A percentile compares a stretch with the other conserved stretches of the same genome.
phyloP scores from a whole-genome alignment of 306 rosid genomes.

The Prunus dulcis region DNA sequence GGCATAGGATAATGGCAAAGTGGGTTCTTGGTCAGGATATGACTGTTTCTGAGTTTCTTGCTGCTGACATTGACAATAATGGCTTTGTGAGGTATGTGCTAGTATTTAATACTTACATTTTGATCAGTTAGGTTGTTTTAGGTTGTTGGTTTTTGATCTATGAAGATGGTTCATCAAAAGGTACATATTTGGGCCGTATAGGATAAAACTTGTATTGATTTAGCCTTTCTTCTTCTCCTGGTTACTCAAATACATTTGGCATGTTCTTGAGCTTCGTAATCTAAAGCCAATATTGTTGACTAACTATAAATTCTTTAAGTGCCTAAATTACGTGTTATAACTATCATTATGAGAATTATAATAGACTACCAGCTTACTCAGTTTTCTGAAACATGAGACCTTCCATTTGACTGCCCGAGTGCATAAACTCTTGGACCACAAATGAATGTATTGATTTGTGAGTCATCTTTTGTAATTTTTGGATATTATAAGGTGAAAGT shows the following conservation, averaged over 20 bases:
- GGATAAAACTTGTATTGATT: neutral
- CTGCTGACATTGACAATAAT: constrained; percentile 91
- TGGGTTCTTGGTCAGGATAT: constrained; percentile 97
- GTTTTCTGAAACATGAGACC: neutral
- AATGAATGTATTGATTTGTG: neutral
- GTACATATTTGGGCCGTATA: neutral
- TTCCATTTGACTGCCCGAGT: neutral
- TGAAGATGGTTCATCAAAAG: neutral
- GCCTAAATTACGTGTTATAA: neutral
- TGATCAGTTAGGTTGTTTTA: neutral
- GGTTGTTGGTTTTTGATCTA: neutral
- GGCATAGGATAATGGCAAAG: constrained; percentile 92
- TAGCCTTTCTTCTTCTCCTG: neutral
- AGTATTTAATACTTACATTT: neutral
- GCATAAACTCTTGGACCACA: neutral
- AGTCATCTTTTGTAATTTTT: neutral
- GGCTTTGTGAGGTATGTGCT: constrained; percentile 81
- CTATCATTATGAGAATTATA: neutral
- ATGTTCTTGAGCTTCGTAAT: neutral
- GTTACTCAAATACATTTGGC: neutral
- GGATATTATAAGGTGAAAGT: constrained; percentile 7
- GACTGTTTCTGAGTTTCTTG: constrained; percentile 91
- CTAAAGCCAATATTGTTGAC: neutral
- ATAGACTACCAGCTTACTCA: neutral
- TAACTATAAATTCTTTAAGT: neutral